These are phyloP conservation scores for Fusarium marasasianum DNA, from an alignment of 2,329 filamentous ascomycete species.

Conservation along the genomic window DNA sequence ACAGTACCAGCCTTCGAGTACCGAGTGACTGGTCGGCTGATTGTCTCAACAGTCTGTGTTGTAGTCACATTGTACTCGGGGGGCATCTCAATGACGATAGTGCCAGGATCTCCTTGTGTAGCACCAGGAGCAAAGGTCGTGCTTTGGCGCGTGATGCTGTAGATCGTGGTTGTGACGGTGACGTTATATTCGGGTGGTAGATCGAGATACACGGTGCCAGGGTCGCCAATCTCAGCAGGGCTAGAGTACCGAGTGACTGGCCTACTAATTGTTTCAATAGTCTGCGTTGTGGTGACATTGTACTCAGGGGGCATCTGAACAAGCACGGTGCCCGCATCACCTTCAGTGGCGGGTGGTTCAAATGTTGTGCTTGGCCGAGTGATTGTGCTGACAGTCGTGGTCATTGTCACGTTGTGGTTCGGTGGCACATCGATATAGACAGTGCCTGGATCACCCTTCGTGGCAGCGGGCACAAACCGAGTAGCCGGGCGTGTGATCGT, in stretches of 20 bases:
- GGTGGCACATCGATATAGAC: constrained; percentile 21
- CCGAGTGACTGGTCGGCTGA: constrained; percentile 1
- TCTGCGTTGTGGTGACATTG: constrained; percentile 19
- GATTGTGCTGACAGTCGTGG: constrained; percentile 17
- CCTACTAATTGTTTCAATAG: constrained; percentile 1
- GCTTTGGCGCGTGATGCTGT: neutral
- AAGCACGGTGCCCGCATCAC: constrained; percentile 14
- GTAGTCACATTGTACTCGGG: constrained; percentile 7
- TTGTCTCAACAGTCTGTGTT: constrained; percentile 10
- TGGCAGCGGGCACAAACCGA: neutral
- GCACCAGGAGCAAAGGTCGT: constrained; percentile 5
- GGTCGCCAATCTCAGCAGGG: constrained; percentile 11
- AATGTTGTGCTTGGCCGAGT: constrained; percentile 20
- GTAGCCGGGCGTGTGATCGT: constrained; percentile 17
- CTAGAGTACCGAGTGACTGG: constrained; percentile 7
- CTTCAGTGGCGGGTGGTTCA: constrained; percentile 8
- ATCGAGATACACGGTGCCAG: constrained; percentile 15
- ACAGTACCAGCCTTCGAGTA: neutral
- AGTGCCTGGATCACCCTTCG: constrained; percentile 16
- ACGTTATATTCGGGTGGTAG: constrained; percentile 22
- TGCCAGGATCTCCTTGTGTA: constrained; percentile 15
- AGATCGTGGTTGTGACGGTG: constrained; percentile 12
- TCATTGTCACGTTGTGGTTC: constrained; percentile 19
- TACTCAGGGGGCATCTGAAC: constrained; percentile 17
- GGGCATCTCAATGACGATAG: constrained; percentile 4